A percentile compares a stretch with the other conserved stretches of the same genome.
Conservation (phyloP, 2,329 filamentous ascomycete species). For the Xylaria sp. region DNA sequence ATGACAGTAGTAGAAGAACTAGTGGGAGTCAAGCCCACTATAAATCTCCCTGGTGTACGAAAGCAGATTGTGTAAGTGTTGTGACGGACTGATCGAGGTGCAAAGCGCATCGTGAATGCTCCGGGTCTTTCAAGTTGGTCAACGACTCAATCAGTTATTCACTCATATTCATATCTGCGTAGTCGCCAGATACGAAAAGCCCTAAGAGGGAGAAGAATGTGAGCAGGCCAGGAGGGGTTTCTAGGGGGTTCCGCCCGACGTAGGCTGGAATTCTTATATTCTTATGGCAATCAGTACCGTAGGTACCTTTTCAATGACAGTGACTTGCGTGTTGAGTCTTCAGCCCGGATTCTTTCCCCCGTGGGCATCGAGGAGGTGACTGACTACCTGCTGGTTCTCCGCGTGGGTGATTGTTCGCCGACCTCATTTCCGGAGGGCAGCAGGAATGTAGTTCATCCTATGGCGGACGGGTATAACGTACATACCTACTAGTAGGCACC, state of each 20-base stretch:
- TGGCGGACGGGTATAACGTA: not conserved
- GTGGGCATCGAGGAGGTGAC: too few species aligned
- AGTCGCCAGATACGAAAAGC: not conserved
- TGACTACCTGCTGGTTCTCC: too few species aligned
- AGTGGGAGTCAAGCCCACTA: slow-evolving; percentile 5
- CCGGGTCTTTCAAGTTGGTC: not conserved
- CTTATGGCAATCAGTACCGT: too few species aligned
- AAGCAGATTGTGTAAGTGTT: not conserved
- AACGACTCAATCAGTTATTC: not conserved
- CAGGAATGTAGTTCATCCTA: not conserved
- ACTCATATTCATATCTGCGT: not conserved
- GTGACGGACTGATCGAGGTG: not conserved
- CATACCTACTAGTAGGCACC: too few species aligned
- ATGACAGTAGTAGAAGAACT: not conserved
- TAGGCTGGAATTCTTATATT: too few species aligned
- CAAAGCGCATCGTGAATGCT: not conserved
- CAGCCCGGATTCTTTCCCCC: too few species aligned
- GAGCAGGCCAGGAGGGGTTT: not conserved
- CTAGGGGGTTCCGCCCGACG: too few species aligned
- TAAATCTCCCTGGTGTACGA: slow-evolving; percentile 2
- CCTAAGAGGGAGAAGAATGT: not conserved
- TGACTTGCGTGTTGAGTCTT: not conserved
- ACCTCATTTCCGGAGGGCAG: not conserved
- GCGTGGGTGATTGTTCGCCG: not conserved
- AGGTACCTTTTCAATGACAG: not conserved